Evolutionary conservation across 2,329 filamentous ascomycete species (phyloP).

Genomic region (Botrytis deweyae): DNA sequence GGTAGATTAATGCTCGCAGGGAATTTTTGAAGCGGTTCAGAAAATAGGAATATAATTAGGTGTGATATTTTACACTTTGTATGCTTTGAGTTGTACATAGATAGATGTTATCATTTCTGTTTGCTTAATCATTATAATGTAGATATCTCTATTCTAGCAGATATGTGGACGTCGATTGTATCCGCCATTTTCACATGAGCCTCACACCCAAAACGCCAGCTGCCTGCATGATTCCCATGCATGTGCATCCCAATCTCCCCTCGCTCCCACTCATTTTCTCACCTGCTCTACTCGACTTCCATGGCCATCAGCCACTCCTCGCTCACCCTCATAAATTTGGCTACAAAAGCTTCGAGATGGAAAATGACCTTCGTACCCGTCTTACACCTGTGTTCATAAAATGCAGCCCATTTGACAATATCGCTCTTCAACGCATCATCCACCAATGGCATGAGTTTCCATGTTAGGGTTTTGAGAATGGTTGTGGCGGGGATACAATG

Average conservation of each 20-base stretch:
- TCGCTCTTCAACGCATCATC: conserved; percentile 90
- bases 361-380: conserved; percentile 95
- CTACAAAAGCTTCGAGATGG: conserved; percentile 96
- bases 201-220: conserved; percentile 2
- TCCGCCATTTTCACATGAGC: not conserved
- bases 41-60: not conserved
- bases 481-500: conserved; percentile 96
- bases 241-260: not conserved
- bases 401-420: conserved; percentile 92
- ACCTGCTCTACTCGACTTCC: conserved; percentile 53
- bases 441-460: conserved; percentile 83
- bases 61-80: not conserved
- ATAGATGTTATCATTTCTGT: not conserved
- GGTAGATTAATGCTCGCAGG: not conserved
- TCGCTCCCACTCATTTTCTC: too few species aligned
- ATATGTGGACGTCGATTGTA: not conserved
- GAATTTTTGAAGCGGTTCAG: not conserved
- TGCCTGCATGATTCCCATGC: not conserved
- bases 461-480: conserved; percentile 91
- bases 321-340: conserved; percentile 95
- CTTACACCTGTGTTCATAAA: conserved; percentile 94
- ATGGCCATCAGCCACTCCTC: conserved; percentile 91
- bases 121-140: conserved; percentile 5
- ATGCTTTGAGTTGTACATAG: not conserved
- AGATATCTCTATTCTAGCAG: not conserved